Evolutionary conservation across 768 basidiomycete genomes (phyloP).

Genomic region (Agrocybe pediades): DNA sequence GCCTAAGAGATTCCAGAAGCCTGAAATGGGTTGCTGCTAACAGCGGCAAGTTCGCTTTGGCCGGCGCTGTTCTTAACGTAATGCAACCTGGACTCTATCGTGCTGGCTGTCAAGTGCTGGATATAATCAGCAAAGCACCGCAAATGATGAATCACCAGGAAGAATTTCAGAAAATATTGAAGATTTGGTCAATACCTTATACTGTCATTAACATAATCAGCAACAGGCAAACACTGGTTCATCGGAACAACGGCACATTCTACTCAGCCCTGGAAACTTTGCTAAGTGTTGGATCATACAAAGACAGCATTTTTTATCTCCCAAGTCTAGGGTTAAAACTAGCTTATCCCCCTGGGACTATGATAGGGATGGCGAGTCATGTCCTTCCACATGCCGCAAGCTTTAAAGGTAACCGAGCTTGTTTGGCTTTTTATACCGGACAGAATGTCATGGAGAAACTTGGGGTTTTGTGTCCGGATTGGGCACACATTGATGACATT

Average conservation of each 20-base stretch:
- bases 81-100: conserved; percentile 7
- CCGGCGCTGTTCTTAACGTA: conserved; percentile 2
- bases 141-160: background rate
- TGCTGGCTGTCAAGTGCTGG: background rate
- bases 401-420: conserved; percentile 11
- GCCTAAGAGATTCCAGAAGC: background rate
- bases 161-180: background rate
- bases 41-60: background rate
- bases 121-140: background rate
- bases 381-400: conserved; percentile 10
- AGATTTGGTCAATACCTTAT: background rate
- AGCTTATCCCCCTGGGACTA: conserved; percentile 5
- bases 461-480: background rate
- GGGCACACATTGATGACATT: background rate
- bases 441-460: background rate
- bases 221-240: conserved; percentile 10
- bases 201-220: conserved; percentile 2
- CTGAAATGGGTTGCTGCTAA: background rate
- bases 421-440: conserved; percentile 14
- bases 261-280: conserved; percentile 10
- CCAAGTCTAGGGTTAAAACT: conserved; percentile 1
- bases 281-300: background rate
- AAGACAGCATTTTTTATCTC: background rate
- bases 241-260: conserved; percentile 6
- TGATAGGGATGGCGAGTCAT: conserved; percentile 2